Percentiles rank a stretch among this genome's conserved stretches.
These are phyloP conservation scores for Oryza glaberrima DNA, from an alignment of 176 grass and related monocot species.

Conservation along the genomic window DNA sequence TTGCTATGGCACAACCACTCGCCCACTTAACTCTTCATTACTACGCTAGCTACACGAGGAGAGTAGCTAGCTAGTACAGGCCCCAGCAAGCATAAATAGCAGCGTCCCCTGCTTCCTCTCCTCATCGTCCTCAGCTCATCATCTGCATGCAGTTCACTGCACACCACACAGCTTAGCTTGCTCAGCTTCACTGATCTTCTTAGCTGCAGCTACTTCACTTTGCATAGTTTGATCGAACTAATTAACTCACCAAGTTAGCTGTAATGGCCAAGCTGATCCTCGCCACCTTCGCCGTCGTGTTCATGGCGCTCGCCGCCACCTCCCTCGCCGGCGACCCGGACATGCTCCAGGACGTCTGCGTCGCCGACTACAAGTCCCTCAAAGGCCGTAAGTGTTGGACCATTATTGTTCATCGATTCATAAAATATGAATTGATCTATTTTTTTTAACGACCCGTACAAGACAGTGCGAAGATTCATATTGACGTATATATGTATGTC, in stretches of 20 bases:
- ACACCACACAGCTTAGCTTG: not conserved
- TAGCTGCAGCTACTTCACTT: not conserved
- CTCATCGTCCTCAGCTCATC: not conserved
- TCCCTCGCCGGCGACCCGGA: slow-evolving; percentile 60
- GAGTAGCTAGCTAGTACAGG: not conserved
- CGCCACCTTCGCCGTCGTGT: not conserved
- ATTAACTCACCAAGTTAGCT: not conserved
- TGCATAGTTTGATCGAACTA: too few relatives aligned
- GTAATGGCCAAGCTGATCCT: slow-evolving; percentile 36
- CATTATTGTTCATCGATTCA: not conserved
- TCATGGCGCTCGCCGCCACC: slow-evolving; percentile 22
- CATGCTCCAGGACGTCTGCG: slow-evolving; percentile 87
- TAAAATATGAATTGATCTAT: not conserved
- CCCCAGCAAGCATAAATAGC: slow-evolving; percentile 1
- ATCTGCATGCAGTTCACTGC: not conserved
- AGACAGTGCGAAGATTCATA: too few relatives aligned
- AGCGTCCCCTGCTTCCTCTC: not conserved
- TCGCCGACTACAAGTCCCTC: slow-evolving; percentile 71
- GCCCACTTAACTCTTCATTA: not conserved
- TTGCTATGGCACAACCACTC: not conserved
- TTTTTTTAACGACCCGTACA: too few relatives aligned
- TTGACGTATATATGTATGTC: too few relatives aligned
- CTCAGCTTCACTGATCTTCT: not conserved
- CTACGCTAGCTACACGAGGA: not conserved
- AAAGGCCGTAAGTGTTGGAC: slow-evolving; percentile 49